A percentile compares a stretch with the other conserved stretches of the same genome.
Evolutionary conservation across 306 rosid species (phyloP).

Genomic region (Urtica urens): DNA sequence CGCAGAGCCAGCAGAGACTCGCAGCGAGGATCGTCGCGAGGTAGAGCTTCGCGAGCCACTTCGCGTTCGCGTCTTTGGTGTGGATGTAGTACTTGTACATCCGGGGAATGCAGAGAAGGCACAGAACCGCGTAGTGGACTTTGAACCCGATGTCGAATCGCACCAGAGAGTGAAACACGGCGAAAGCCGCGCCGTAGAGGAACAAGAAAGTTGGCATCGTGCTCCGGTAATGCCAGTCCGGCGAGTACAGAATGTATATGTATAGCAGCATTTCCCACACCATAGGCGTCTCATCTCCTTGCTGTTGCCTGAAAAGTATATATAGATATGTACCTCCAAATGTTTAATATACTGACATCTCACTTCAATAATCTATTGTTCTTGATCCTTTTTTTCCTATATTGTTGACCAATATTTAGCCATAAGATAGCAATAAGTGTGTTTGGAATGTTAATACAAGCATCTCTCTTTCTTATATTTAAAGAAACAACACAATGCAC

Average conservation of each 20-base stretch:
- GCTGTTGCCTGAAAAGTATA: conserved; percentile 57
- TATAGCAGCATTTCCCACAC: conserved; percentile 86
- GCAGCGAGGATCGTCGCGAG: conserved; percentile 40
- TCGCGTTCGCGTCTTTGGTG: conserved; percentile 43
- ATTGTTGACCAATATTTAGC: too few relatives aligned
- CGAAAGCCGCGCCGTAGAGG: conserved; percentile 54
- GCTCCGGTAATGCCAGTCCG: conserved; percentile 79
- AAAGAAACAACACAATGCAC: too few relatives aligned
- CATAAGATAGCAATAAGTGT: too few relatives aligned
- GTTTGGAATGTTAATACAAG: too few relatives aligned
- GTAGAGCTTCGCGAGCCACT: conserved; percentile 58
- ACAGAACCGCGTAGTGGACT: conserved; percentile 51
- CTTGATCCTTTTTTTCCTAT: too few relatives aligned
- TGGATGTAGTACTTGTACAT: conserved; percentile 84
- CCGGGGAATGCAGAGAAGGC: conserved; percentile 83
- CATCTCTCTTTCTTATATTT: too few relatives aligned
- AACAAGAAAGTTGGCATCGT: conserved; percentile 84
- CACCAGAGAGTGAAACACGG: conserved; percentile 37
- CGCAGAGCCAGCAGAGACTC: conserved; percentile 45
- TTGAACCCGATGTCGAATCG: conserved; percentile 55
- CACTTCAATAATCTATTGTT: too few relatives aligned
- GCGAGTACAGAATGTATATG: conserved; percentile 76
- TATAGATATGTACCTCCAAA: too few relatives aligned
- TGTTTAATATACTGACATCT: too few relatives aligned
- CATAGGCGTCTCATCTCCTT: conserved; percentile 88